A percentile compares a stretch with the other conserved stretches of the same genome.
Evolutionary conservation across 345 rosid genomes (phyloP).

Genomic region (Toxicodendron radicans): DNA sequence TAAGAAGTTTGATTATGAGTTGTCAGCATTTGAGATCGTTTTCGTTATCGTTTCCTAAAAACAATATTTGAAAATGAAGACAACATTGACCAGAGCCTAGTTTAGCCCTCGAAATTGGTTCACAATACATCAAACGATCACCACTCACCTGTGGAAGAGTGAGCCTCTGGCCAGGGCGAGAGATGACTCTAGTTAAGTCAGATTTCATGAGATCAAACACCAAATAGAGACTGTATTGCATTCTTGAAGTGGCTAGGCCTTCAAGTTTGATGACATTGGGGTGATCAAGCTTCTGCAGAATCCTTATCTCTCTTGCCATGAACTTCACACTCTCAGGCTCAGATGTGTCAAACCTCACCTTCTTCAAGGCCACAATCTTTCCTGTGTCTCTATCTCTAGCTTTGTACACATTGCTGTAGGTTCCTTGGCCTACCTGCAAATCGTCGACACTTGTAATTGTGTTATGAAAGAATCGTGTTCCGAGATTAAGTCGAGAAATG

Average conservation of each 20-base stretch:
- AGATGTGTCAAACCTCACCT: conserved; percentile 80
- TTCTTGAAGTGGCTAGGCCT: conserved; percentile 86
- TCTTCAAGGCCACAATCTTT: conserved; percentile 83
- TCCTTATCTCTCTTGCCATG: conserved; percentile 89
- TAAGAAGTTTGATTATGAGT: too few relatives aligned
- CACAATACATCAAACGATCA: too few relatives aligned
- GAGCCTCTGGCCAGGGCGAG: conserved; percentile 63
- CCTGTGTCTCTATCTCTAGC: conserved; percentile 70
- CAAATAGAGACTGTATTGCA: conserved; percentile 86
- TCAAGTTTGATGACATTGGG: conserved; percentile 80
- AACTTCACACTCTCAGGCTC: conserved; percentile 85
- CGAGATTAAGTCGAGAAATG: too few relatives aligned
- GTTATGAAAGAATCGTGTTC: too few relatives aligned
- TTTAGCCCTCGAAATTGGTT: too few relatives aligned
- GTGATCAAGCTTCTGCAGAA: conserved; percentile 71
- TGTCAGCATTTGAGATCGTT: too few relatives aligned
- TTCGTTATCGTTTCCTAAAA: too few relatives aligned
- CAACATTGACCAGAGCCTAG: too few relatives aligned
- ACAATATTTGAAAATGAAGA: too few relatives aligned
- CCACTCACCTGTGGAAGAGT: conserved; percentile 64
- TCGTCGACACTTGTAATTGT: too few relatives aligned
- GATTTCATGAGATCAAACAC: conserved; percentile 77
- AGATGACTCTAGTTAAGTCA: conserved; percentile 63
- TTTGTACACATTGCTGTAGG: conserved; percentile 89
- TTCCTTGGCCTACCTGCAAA: conserved; percentile 84